Conservation (phyloP, 2,329 filamentous ascomycete species). For the Beauveria sp. region DNA sequence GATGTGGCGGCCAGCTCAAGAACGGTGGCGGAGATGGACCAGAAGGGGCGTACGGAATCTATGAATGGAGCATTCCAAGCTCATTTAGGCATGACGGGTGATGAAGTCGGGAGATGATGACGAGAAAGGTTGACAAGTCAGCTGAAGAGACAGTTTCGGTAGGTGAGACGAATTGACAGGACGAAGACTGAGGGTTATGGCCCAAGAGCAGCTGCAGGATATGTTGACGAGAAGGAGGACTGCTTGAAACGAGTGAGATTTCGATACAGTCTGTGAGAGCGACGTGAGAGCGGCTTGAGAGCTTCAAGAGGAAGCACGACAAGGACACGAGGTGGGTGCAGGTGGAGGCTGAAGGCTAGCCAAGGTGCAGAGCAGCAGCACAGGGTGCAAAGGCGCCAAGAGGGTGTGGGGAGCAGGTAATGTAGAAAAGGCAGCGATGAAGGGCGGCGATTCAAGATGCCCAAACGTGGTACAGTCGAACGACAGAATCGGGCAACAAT, state of each 20-base stretch:
- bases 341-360: background rate
- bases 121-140: background rate
- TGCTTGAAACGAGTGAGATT: too few species aligned
- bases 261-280: background rate
- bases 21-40: conserved; percentile 18
- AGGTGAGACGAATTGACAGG: background rate
- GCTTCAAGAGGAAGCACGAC: background rate
- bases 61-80: conserved; percentile 12
- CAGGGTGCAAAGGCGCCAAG: background rate
- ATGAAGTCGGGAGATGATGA: background rate
- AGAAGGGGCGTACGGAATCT: conserved; percentile 9
- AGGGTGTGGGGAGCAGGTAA: background rate
- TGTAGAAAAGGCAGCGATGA: background rate
- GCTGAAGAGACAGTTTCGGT: background rate
- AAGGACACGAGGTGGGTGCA: background rate
- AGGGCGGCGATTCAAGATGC: background rate
- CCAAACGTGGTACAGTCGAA: background rate
- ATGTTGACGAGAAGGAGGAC: background rate
- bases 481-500: background rate
- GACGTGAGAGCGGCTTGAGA: background rate
- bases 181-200: background rate
- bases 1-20: conserved; percentile 31
- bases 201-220: background rate
- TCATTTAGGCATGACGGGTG: conserved; percentile 13
- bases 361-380: background rate